Conservation (phyloP, 2,329 filamentous ascomycete genomes). For the Aspergillus bombycis region DNA sequence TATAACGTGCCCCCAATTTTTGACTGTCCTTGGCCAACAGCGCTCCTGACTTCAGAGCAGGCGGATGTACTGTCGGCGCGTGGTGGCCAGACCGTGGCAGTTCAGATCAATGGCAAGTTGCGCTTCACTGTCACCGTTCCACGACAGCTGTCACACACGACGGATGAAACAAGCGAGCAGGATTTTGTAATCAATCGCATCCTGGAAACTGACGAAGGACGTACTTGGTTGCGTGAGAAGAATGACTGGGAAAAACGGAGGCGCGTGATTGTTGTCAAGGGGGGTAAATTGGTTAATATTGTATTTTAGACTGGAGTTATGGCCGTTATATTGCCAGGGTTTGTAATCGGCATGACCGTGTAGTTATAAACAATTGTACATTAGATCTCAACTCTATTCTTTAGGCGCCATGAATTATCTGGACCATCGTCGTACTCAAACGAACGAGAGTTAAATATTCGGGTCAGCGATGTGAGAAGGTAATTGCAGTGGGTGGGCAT, state of each 20-base stretch:
- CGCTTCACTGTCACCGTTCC: constrained; percentile 69
- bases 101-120: constrained; percentile 81
- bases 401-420: background rate
- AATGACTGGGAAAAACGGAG: constrained; percentile 58
- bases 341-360: background rate
- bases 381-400: background rate
- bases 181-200: constrained; percentile 67
- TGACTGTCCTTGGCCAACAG: constrained; percentile 59
- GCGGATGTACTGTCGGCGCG: constrained; percentile 53
- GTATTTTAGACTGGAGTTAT: constrained; percentile 50
- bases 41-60: constrained; percentile 41
- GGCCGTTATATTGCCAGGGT: background rate
- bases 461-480: background rate
- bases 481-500: background rate
- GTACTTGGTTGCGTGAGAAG: constrained; percentile 56
- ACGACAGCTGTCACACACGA: constrained; percentile 49
- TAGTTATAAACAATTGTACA: constrained; percentile 9
- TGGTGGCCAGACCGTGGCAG: constrained; percentile 58
- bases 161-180: constrained; percentile 31
- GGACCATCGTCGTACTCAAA: background rate
- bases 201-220: constrained; percentile 63
- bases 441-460: background rate
- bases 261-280: constrained; percentile 67
- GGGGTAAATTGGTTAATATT: constrained; percentile 74
- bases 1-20: constrained; percentile 45